Evolutionary conservation across 106 monocot genomes (phyloP), one percentile per base, ranked within the genome.

Genomic region (Allium sativum): DNA sequence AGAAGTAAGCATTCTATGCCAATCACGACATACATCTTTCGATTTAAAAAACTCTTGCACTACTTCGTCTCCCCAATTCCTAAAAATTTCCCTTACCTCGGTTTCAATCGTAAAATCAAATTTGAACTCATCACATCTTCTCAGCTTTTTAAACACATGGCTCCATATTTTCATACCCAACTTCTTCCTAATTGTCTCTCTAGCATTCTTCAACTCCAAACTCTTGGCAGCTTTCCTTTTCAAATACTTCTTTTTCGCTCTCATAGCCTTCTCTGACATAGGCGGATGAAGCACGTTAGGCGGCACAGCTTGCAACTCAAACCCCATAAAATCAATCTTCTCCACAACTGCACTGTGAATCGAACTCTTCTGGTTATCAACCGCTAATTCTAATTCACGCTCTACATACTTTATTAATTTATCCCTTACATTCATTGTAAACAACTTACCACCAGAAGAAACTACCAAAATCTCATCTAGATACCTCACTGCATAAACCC

Each of bases 311-410:
- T 87, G 90, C 8, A 96, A 64, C 68, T 87, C 96, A 78, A 84
- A 79, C n/a, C 96, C 96, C 65, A 96, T 72, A 53, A 96, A 96
- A 66, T 52, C 67, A 51, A 96, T 76, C 76, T 91, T 91, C 74
- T 96, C 96, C 3, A 71, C 77, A 10, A 84, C 91, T 4, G 96
- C 96, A 53, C 91, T 91, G 31, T 96, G 96, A 44, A 96, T 74
- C 1, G 82, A 73, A 8, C 74, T 80, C 40, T 44, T 55, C 65
- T 80, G 72, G 52, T 71, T 84, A 70, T 87, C 84, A 10, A 91
- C 76, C 56, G 64, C 80, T 44, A 96, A 60, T 52, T 65, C 75
- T 72, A 96, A 77, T 21, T 72, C 68, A 12, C 46, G 40, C 69
- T 91, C 82, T 20, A 96, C 69, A 67, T 69, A 73, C 41, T 71